Base-by-base conservation (phyloP, 768 basidiomycete species). In the Rhizopogon rudus region DNA sequence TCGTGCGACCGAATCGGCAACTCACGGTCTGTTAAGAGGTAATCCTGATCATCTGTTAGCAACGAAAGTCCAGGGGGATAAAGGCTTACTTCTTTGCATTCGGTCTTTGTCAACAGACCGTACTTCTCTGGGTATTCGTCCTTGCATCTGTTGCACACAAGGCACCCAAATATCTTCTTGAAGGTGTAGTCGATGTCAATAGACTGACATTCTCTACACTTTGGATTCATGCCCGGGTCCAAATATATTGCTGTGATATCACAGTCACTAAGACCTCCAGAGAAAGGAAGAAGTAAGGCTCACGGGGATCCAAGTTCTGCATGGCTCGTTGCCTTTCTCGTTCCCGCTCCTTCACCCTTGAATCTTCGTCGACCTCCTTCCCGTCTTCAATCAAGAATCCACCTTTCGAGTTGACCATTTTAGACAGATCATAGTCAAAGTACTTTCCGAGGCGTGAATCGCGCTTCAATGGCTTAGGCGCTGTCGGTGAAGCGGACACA, bases 381-480 rank as follows among this genome's bases (percentile, higher is more conserved):
- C 83, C 86, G 43, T 96, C 94, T 59, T 96, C 91, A 5, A 96
- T 78, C 64, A 99, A 71, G 70, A 98, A 99, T 1, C 97, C 97
- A 50, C 96, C 97, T 67, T 94, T 90, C 7, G 93, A 88, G 69
- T 99, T 98, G 65, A 93, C 87, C 86, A 98, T 91, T 77, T 97
- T 98, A 12, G 90, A 90, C 13, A 98, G 71, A 69, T 98, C 95
- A 82, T 97, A 98, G 61, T 98, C 96, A 61, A 96, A 96, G 73
- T 98, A 98, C 46, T 83, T 91, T 28, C 93, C 96, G 10, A 93
- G 75, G 35, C 90, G 81, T 12, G 86, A 80, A 61, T 93, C 90
- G 6, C 88, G 82, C 64, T 82, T 82, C 53, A 93, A 73, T 1
- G 69, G 68, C 52, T 75, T 78, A 9, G 77, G 75, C 1, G 72